Conservation (phyloP, 2,329 filamentous ascomycete species). For the Exophiala xenobiotica region DNA sequence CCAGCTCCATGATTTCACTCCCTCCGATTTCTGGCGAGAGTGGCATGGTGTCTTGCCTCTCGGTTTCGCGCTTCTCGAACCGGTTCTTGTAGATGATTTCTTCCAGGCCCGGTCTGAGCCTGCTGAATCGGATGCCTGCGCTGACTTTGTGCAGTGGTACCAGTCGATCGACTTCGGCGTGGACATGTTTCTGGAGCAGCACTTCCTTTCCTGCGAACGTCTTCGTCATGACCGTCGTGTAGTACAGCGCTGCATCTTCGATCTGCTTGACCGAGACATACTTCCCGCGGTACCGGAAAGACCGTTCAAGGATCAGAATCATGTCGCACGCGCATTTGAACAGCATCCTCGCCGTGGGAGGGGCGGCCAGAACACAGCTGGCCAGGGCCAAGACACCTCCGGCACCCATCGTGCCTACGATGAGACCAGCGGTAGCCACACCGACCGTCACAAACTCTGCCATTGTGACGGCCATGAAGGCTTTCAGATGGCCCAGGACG, state of each 20-base stretch:
- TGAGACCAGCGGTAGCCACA: constrained; percentile 20
- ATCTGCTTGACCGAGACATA: constrained; percentile 30
- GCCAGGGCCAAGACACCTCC: constrained; percentile 32
- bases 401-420: constrained; percentile 30
- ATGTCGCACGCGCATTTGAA: constrained; percentile 37
- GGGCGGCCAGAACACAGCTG: constrained; percentile 31
- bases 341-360: constrained; percentile 36
- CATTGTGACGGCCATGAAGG: constrained; percentile 24
- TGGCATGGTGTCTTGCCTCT: constrained; percentile 5
- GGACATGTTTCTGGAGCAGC: constrained; percentile 27
- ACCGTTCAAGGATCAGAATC: constrained; percentile 35
- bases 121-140: constrained; percentile 20
- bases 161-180: constrained; percentile 26
- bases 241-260: constrained; percentile 29
- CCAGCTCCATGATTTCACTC: constrained; percentile 18
- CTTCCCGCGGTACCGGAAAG: constrained; percentile 31
- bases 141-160: constrained; percentile 25
- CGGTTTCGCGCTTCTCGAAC: constrained; percentile 22
- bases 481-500: constrained; percentile 26
- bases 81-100: constrained; percentile 30
- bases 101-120: constrained; percentile 24
- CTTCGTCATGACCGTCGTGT: constrained; percentile 26
- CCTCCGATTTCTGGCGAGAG: constrained; percentile 11
- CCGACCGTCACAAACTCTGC: constrained; percentile 24
- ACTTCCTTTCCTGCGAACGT: constrained; percentile 28